Evolutionary conservation across 306 rosid genomes (phyloP).

Genomic region (Fragaria ananassa): DNA sequence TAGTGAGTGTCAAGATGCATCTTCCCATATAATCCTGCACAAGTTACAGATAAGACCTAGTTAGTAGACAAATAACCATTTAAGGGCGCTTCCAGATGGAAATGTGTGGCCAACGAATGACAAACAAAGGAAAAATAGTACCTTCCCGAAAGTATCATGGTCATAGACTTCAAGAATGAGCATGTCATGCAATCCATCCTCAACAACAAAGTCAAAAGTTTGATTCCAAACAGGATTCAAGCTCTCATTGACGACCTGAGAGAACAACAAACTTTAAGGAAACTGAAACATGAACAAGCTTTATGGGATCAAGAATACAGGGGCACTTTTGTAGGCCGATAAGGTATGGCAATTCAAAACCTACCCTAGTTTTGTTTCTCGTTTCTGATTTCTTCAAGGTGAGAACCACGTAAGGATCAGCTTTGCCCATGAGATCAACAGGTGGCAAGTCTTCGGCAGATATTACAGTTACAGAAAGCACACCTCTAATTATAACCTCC

Average conservation of each 20-base stretch:
- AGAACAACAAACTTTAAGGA: slow-evolving; percentile 16
- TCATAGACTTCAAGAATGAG: slow-evolving; percentile 84
- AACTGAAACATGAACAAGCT: neutral
- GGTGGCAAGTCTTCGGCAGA: slow-evolving; percentile 97
- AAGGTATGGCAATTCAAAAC: slow-evolving; percentile 17
- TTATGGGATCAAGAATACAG: neutral
- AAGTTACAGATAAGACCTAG: neutral
- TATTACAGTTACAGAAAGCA: slow-evolving; percentile 74
- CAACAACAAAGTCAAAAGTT: slow-evolving; percentile 91
- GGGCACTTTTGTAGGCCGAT: neutral
- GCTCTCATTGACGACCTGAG: slow-evolving; percentile 84
- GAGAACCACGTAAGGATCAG: slow-evolving; percentile 86
- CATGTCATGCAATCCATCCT: slow-evolving; percentile 97
- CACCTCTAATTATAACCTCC: slow-evolving; percentile 92
- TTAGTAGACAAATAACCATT: slow-evolving; percentile 1
- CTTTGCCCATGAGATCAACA: slow-evolving; percentile 75
- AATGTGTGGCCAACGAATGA: slow-evolving; percentile 5
- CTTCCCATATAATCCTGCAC: slow-evolving; percentile 89
- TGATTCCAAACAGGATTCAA: slow-evolving; percentile 98
- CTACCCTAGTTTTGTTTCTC: slow-evolving; percentile 85
- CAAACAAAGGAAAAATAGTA: slow-evolving; percentile 19
- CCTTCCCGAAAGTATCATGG: slow-evolving; percentile 98
- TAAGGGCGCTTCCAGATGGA: neutral
- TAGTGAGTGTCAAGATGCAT: slow-evolving; percentile 82
- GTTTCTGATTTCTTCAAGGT: slow-evolving; percentile 81